Evolutionary conservation across 805 yeast genomes (phyloP).

Genomic region (Saturnispora serradocipensis): DNA sequence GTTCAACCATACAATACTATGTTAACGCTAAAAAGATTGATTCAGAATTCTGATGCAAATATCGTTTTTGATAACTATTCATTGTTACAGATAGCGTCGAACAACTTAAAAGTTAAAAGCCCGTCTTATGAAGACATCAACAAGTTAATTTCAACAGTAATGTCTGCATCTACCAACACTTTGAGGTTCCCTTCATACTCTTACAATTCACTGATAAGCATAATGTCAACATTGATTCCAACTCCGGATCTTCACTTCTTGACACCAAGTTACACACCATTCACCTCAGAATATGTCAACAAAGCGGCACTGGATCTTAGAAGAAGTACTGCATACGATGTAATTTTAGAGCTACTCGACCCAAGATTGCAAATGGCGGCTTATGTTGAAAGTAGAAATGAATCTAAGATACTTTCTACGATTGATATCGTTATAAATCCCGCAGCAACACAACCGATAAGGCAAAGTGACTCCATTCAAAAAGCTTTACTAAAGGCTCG

Average conservation of each 20-base stretch:
- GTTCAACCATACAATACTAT: slow-evolving; percentile 94
- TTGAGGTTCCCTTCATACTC: slow-evolving; percentile 78
- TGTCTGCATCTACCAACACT: slow-evolving; percentile 80
- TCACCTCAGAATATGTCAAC: slow-evolving; percentile 45
- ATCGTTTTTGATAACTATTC: slow-evolving; percentile 91
- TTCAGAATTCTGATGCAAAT: slow-evolving; percentile 69
- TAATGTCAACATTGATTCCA: slow-evolving; percentile 75
- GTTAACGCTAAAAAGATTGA: slow-evolving; percentile 69
- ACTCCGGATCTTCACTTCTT: slow-evolving; percentile 76
- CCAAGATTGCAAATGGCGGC: slow-evolving; percentile 66
- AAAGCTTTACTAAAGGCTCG: slow-evolving; percentile 50
- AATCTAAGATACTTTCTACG: slow-evolving; percentile 48
- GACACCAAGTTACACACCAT: slow-evolving; percentile 67
- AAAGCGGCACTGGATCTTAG: slow-evolving; percentile 44
- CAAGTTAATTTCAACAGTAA: slow-evolving; percentile 74
- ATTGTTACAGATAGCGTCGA: slow-evolving; percentile 59
- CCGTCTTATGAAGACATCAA: slow-evolving; percentile 75
- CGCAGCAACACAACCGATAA: background rate
- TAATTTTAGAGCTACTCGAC: slow-evolving; percentile 71
- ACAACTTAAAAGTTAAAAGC: slow-evolving; percentile 43
- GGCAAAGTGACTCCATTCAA: slow-evolving; percentile 35
- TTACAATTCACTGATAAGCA: slow-evolving; percentile 76
- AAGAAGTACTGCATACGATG: slow-evolving; percentile 74
- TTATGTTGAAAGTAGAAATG: slow-evolving; percentile 26
- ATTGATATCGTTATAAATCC: slow-evolving; percentile 63